Base-by-base conservation (phyloP, 2,329 filamentous ascomycete species). In the Stachybotrys echinatus region DNA sequence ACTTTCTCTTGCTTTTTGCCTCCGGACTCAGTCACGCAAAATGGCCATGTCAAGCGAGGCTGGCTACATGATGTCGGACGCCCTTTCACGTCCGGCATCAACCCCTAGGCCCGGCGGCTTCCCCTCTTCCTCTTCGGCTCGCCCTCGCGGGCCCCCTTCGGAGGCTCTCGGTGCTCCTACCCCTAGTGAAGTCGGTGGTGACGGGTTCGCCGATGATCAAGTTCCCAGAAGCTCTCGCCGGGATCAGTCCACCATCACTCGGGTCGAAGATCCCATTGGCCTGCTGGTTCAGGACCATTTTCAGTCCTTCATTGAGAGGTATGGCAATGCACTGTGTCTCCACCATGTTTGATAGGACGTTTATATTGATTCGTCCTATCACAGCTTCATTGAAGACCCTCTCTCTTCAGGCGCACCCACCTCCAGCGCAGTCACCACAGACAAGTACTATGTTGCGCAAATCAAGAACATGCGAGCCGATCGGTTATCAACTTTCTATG, bases 361-460 rank as follows among this genome's bases (percentile, higher is more conserved):
- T 31, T 4, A 7, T 14, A 10, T 12, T 43, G 12, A 23, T 44
- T 52, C 47, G 53, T 21, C 23, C 12, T 49, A 18, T 10, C 17
- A 19, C 53, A 81, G 77, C 60, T 92, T 86, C 63, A 74, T 82
- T 50, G 87, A 92, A 68, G 85, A 88, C 18, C 83, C 83, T 3
- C 73, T 78, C 6, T 74, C 84, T 3, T 87, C 81, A 14, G 79
- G 77, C 42, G 73, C 76, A 6, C 84, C 85, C 10, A 74, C 81
- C 4, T 87, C 88, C 17, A 89, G 86, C 62, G 84, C 84, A 23
- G 76, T 84, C 43, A 86, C 84, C 4, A 89, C 87, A 22, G 86
- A 91, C 71, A 89, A 87, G 65, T 92, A 91, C 73, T 95, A 94
- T 67, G 77, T 94, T 51, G 87, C 87, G 46, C 89, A 92, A 70